Conservation (phyloP, 2,329 filamentous ascomycete species). For the Clonostachys solani region DNA sequence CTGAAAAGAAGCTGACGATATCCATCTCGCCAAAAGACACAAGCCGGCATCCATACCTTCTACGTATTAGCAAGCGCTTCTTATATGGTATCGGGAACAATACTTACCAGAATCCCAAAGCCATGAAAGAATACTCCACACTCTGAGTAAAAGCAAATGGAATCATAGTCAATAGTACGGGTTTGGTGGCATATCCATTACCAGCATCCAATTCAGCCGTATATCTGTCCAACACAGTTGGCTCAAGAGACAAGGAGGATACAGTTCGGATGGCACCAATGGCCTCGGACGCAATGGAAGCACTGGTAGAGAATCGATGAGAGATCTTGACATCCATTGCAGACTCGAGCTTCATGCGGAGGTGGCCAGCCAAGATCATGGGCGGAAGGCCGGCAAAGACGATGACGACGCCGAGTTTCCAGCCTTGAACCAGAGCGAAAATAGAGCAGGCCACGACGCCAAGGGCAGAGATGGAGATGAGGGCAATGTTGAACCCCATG, state of each 20-base stretch:
- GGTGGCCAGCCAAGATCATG: conserved; percentile 75
- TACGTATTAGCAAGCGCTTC: too few relatives aligned
- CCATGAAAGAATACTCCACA: conserved; percentile 76
- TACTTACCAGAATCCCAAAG: conserved; percentile 67
- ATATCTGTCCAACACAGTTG: conserved; percentile 73
- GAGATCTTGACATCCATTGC: not conserved
- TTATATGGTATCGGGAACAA: too few relatives aligned
- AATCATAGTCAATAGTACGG: conserved; percentile 69
- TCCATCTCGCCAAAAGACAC: conserved; percentile 67
- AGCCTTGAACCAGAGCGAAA: conserved; percentile 71
- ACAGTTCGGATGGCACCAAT: conserved; percentile 9
- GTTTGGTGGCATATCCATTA: conserved; percentile 63
- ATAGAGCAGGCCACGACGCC: conserved; percentile 73
- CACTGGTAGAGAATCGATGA: conserved; percentile 28
- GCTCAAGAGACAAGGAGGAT: conserved; percentile 70
- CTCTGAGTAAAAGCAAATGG: conserved; percentile 86
- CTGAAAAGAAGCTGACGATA: conserved; percentile 88
- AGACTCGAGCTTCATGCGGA: conserved; percentile 89
- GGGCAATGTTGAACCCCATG: conserved; percentile 78
- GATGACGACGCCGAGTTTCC: conserved; percentile 83
- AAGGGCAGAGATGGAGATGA: conserved; percentile 70
- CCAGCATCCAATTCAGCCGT: conserved; percentile 62
- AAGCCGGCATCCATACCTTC: conserved; percentile 74
- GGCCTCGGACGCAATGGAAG: conserved; percentile 38
- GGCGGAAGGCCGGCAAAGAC: conserved; percentile 76